Conservation (phyloP, 2,329 filamentous ascomycete species). For the Macrophomina phaseolina region DNA sequence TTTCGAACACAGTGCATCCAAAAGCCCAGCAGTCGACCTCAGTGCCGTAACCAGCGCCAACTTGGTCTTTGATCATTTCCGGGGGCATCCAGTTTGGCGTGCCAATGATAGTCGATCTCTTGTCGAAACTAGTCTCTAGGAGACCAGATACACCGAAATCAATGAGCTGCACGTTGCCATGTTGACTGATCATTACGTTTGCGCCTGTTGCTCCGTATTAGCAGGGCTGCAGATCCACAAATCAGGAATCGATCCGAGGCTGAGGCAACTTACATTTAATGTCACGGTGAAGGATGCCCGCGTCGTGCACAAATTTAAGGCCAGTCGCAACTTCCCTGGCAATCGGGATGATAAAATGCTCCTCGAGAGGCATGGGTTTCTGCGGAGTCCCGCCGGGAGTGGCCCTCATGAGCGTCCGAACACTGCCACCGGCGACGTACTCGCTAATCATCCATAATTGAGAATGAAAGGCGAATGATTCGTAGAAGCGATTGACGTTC, state of each 20-base stretch:
- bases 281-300: constrained; percentile 70
- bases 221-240: neutral
- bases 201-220: constrained; percentile 55
- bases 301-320: constrained; percentile 67
- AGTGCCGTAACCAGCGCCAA: constrained; percentile 50
- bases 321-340: constrained; percentile 68
- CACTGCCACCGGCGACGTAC: constrained; percentile 83
- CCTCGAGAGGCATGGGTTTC: constrained; percentile 57
- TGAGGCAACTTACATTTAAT: constrained; percentile 58
- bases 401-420: constrained; percentile 64
- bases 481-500: constrained; percentile 83
- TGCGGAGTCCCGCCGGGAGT: constrained; percentile 8
- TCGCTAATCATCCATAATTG: constrained; percentile 89
- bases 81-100: constrained; percentile 89
- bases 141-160: constrained; percentile 85
- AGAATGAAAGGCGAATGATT: constrained; percentile 76
- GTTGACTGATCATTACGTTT: constrained; percentile 80
- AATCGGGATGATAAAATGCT: constrained; percentile 68
- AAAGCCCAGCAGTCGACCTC: constrained; percentile 82
- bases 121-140: constrained; percentile 75
- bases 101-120: constrained; percentile 80
- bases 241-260: no score
- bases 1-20: constrained; percentile 80
- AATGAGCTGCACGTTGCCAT: constrained; percentile 78
- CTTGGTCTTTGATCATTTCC: constrained; percentile 63